Conservation (phyloP, 495 filamentous ascomycete genomes). For the Barbatosphaeria neglecta region DNA sequence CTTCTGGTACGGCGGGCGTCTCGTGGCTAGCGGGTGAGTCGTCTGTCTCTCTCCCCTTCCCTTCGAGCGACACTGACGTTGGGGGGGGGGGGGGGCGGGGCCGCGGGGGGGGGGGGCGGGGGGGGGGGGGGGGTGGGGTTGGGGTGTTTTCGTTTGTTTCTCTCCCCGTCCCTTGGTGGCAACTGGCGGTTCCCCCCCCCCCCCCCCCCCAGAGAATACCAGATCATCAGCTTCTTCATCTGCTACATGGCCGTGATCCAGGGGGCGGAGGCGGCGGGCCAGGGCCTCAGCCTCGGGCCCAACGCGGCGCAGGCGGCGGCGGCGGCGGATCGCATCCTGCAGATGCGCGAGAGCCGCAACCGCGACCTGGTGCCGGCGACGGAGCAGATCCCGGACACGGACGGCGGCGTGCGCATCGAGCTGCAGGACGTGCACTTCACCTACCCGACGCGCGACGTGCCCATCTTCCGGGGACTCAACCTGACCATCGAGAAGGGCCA, state of each 20-base stretch:
- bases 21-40: slow-evolving; percentile 4
- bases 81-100: no score
- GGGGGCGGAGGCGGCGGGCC: slow-evolving; percentile 32
- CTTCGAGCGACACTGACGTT: no score
- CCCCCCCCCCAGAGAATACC: slow-evolving; percentile 32
- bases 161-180: no score
- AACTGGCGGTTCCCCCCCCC: no score
- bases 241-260: slow-evolving; percentile 39
- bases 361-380: slow-evolving; percentile 7
- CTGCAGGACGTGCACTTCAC: slow-evolving; percentile 47
- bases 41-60: slow-evolving; percentile 4
- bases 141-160: no score
- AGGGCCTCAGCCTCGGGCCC: slow-evolving; percentile 35
- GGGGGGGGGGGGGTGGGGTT: no score
- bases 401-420: slow-evolving; percentile 40
- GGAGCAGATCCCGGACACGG: slow-evolving; percentile 21
- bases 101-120: no score
- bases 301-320: slow-evolving; percentile 37
- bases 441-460: slow-evolving; percentile 42
- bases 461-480: slow-evolving; percentile 40
- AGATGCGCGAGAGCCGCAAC: slow-evolving; percentile 22
- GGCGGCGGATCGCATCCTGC: slow-evolving; percentile 32
- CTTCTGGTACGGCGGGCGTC: slow-evolving; percentile 37
- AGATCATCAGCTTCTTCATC: slow-evolving; percentile 24
- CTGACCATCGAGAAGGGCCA: slow-evolving; percentile 52